Evolutionary conservation across 139 green algal genomes (phyloP).

Genomic region (Chlorella vulgaris): DNA sequence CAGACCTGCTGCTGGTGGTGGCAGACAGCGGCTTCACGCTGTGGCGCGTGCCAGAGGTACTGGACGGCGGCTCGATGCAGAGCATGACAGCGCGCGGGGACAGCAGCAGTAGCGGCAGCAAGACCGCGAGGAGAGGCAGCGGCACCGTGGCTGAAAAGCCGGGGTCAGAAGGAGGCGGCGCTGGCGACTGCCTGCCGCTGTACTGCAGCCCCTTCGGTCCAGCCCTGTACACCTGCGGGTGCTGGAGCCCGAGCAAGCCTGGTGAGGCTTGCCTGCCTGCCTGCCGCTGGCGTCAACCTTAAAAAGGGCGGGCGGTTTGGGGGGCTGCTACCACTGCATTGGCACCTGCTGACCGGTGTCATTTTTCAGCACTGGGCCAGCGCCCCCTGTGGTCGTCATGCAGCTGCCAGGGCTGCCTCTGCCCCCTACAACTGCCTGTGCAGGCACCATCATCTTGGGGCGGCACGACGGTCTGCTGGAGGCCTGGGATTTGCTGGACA

Average conservation of each 20-base stretch:
- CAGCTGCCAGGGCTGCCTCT: too few relatives aligned
- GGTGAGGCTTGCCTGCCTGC: conserved; percentile 8
- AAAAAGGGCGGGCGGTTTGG: too few relatives aligned
- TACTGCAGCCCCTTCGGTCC: conserved; percentile 61
- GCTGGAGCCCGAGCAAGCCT: conserved; percentile 84
- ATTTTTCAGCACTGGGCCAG: too few relatives aligned
- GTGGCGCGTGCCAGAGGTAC: conserved; percentile 57
- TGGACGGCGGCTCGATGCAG: too few relatives aligned
- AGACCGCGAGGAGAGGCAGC: too few relatives aligned
- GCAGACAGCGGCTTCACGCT: conserved; percentile 82
- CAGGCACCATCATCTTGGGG: conserved; percentile 70
- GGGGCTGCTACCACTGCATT: too few relatives aligned
- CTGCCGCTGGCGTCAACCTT: too few relatives aligned
- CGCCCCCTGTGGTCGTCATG: too few relatives aligned
- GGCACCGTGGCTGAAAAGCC: too few relatives aligned
- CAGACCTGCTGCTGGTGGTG: conserved; percentile 77
- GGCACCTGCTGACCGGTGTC: not conserved
- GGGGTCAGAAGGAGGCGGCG: not conserved
- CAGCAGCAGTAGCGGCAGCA: not conserved
- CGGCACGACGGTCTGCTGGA: conserved; percentile 68
- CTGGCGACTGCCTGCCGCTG: conserved; percentile 48
- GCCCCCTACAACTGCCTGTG: too few relatives aligned
- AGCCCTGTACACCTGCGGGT: conserved; percentile 76
- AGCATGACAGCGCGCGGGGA: too few relatives aligned
- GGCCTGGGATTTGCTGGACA: conserved; percentile 84